These are phyloP conservation scores for Mrakia blollopis DNA, from an alignment of 768 basidiomycete species.

Conservation along the genomic window DNA sequence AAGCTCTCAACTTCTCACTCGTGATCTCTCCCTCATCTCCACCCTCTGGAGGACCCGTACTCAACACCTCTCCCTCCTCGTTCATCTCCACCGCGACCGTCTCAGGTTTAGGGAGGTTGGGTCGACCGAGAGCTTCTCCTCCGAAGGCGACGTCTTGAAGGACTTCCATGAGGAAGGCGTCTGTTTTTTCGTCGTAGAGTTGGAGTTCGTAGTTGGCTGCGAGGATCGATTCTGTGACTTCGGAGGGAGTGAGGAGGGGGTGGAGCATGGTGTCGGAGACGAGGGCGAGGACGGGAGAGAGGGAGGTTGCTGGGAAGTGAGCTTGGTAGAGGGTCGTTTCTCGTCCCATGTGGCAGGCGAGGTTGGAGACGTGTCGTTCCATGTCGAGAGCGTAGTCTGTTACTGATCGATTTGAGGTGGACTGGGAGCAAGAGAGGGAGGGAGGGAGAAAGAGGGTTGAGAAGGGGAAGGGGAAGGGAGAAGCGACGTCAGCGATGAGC, in stretches of 20 bases:
- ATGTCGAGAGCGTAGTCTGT: conserved; percentile 61
- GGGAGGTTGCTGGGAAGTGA: conserved; percentile 78
- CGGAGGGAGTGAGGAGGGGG: conserved; percentile 67
- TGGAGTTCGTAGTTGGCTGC: conserved; percentile 86
- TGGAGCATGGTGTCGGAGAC: conserved; percentile 86
- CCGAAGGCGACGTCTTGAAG: conserved; percentile 81
- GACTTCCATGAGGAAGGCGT: conserved; percentile 86
- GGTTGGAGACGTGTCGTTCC: conserved; percentile 47
- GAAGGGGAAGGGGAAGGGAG: not conserved
- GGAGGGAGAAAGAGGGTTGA: conserved; percentile 8
- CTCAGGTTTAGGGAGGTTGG: conserved; percentile 56
- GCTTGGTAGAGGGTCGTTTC: conserved; percentile 99
- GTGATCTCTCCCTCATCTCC: conserved; percentile 55
- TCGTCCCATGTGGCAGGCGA: conserved; percentile 80
- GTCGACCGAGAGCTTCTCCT: conserved; percentile 75
- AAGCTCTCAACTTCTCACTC: conserved; percentile 51
- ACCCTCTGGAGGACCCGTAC: not conserved
- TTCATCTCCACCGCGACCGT: conserved; percentile 14
- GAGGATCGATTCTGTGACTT: conserved; percentile 75
- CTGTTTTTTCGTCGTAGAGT: conserved; percentile 81
- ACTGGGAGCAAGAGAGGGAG: conserved; percentile 49
- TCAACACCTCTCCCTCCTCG: not conserved
- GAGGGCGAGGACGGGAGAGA: conserved; percentile 74
- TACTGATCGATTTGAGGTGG: conserved; percentile 64
- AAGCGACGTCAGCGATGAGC: not conserved